Evolutionary conservation across 1,284 basidiomycete species (phyloP), one percentile per base, ranked within the genome.

Genomic region (Ustilago xerochloae): DNA sequence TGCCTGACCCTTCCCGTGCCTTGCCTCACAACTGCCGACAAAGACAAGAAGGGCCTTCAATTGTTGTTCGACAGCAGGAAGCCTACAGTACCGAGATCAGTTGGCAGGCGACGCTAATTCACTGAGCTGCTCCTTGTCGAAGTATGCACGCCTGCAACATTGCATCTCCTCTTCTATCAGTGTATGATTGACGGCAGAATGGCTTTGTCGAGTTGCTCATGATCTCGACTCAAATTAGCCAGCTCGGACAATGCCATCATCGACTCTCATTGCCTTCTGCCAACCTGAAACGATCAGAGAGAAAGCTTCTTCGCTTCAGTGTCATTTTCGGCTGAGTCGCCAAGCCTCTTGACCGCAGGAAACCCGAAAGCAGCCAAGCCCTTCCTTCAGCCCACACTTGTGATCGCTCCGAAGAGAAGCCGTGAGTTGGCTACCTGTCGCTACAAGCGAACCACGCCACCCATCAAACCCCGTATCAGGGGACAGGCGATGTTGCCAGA

Each of bases 291-390:
- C n/a, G n/a, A n/a, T n/a, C n/a, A n/a, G n/a, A n/a, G n/a, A 6
- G 22, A 15, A 47, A 47, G 28, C 24, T 28, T 26, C n/a, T 26
- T 26, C 24, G 22, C 28, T 33, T 49, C 30, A 10, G 18, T n/a
- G 46, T 16, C 6, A 35, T 22, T n/a, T n/a, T 33, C 47, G 30
- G 29, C 20, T 22, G 28, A 3, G 20, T 20, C 38, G 49, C 49
- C 49, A 36, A 51, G 49, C 33, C 33, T 51, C 49, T 51, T 38
- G 49, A 33, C 5, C 35, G 33, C 33, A 51, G 22, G 49, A 51
- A 51, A 8, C 49, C 35, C 49, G 49, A 36, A 49, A 49, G 15
- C 48, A 24, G 32, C 48, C 48, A 33, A 49, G 48, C 48, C 48
- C 38, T 41, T 7, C 38, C 13, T 41, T 20, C 35, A 6, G 35